Conservation (phyloP, 768 basidiomycete genomes). For the Boletus reticulatus region DNA sequence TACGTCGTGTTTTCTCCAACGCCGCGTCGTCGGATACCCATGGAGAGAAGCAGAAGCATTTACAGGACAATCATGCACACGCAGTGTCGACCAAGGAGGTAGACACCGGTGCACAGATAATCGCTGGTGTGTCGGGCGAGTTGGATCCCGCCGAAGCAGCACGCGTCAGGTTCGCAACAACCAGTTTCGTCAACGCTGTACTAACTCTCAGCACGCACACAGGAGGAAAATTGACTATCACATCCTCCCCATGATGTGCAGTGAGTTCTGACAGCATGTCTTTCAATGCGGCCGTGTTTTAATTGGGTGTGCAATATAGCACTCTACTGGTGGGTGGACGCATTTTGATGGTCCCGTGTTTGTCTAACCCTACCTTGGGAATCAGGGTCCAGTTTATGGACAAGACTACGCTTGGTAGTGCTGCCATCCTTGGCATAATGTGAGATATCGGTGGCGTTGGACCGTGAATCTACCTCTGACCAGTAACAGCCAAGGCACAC, state of each 20-base stretch:
- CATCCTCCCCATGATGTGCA: constrained; percentile 69
- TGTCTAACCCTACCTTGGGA: not conserved
- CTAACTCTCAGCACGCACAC: not conserved
- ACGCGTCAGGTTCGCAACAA: constrained; percentile 44
- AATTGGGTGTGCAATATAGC: constrained; percentile 30
- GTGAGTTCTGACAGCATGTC: constrained; percentile 38
- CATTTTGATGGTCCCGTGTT: not conserved
- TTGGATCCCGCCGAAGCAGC: constrained; percentile 52
- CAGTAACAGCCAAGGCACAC: constrained; percentile 47
- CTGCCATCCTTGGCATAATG: constrained; percentile 72
- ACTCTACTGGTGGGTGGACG: constrained; percentile 47
- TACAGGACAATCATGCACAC: constrained; percentile 18
- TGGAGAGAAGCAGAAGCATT: constrained; percentile 7
- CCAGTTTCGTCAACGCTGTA: not conserved
- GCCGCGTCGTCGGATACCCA: constrained; percentile 8
- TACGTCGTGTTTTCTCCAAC: constrained; percentile 6
- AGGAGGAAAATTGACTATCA: constrained; percentile 65
- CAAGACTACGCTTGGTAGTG: constrained; percentile 65
- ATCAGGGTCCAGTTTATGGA: constrained; percentile 80
- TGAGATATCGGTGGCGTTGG: constrained; percentile 25
- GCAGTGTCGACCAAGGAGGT: constrained; percentile 43
- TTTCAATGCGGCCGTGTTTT: not conserved
- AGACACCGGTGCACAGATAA: constrained; percentile 62
- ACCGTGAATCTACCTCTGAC: not conserved
- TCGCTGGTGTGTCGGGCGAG: constrained; percentile 40